Evolutionary conservation across 805 yeast genomes (phyloP).

Genomic region (Cyberlindnera misumaiensis): DNA sequence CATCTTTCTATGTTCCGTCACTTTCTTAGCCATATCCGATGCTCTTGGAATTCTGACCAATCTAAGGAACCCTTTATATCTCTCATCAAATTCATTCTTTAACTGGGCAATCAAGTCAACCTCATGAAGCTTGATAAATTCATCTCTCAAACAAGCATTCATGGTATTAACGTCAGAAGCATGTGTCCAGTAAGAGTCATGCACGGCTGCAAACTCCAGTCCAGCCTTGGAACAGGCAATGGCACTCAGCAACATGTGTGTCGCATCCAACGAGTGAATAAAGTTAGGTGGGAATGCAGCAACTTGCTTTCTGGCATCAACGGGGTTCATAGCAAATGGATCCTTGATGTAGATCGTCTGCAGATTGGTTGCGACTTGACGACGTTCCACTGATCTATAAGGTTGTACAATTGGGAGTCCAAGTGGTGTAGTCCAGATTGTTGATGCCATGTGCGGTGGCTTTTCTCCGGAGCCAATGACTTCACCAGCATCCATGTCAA

Average conservation of each 20-base stretch:
- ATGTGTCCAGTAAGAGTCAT: slow-evolving; percentile 98
- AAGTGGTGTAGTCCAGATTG: slow-evolving; percentile 96
- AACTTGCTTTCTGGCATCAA: slow-evolving; percentile 82
- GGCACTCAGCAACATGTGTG: slow-evolving; percentile 92
- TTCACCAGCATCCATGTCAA: slow-evolving; percentile 42
- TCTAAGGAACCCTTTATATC: slow-evolving; percentile 70
- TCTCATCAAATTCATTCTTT: slow-evolving; percentile 69
- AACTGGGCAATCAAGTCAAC: slow-evolving; percentile 65
- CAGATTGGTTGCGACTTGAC: slow-evolving; percentile 69
- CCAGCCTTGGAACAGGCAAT: slow-evolving; percentile 59
- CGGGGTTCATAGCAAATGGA: slow-evolving; percentile 78
- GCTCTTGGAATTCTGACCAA: slow-evolving; percentile 46
- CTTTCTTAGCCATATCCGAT: slow-evolving; percentile 43
- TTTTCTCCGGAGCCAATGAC: slow-evolving; percentile 35
- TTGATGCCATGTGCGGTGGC: slow-evolving; percentile 72
- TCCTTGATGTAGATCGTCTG: slow-evolving; percentile 85
- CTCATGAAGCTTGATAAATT: slow-evolving; percentile 72
- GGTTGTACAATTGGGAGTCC: slow-evolving; percentile 98
- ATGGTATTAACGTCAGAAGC: slow-evolving; percentile 73
- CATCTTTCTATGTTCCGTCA: slow-evolving; percentile 42
- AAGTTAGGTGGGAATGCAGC: slow-evolving; percentile 95
- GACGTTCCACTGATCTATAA: slow-evolving; percentile 62
- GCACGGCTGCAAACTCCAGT: slow-evolving; percentile 86
- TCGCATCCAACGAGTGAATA: slow-evolving; percentile 92
- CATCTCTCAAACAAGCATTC: slow-evolving; percentile 66